Base-by-base conservation (phyloP, 1,284 basidiomycete genomes). In the Leccinum griseonigrum region DNA sequence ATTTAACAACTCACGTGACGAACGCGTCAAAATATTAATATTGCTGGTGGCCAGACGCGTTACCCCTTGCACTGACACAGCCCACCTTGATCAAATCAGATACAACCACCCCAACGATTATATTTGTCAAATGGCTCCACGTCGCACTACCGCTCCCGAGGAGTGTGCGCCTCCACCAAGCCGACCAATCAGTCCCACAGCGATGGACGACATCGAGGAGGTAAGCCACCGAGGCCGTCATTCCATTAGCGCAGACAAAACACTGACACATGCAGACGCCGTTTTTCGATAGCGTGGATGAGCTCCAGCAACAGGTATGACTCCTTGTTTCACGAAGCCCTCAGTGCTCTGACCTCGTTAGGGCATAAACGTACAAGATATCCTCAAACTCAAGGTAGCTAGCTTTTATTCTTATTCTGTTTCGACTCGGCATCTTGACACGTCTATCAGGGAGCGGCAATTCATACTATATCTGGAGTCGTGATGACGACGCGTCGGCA, bases 301-400 rank as follows among this genome's bases (percentile, higher is more conserved):
- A 95, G 66, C 86, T 96, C 18, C 94, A 95, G 71, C 85, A 91
- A 64, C 91, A 96, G 75, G 93, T 92, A 70, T 65, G 84, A 70
- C n/a, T 26, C 22, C 22, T 18, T 53, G 56, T 34, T 48, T 48
- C 46, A 48, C 46, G 18, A 48, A 48, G 13, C 22, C 22, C 46
- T 48, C 22, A 13, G 43, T 29, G 43, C 10, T 60, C 56, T 56
- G 32, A 66, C 58, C 26, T 50, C 64, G 50, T 58, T 67, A 96
- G 92, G 94, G 95, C 22, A 96, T 97, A 75, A 97, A 96, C 66
- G 88, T 95, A 34, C 92, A 95, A 78, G 95, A 97, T 73, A 96
- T 97, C 60, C 75, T 90, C 61, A 97, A 97, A 77, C 86, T 97
- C 66, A 97, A 97, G 79, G 92, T 91, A 63, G 29, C 2, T 11